Evolutionary conservation across 2,329 filamentous ascomycete species (phyloP).

Genomic region (Bipolaris gigantea): DNA sequence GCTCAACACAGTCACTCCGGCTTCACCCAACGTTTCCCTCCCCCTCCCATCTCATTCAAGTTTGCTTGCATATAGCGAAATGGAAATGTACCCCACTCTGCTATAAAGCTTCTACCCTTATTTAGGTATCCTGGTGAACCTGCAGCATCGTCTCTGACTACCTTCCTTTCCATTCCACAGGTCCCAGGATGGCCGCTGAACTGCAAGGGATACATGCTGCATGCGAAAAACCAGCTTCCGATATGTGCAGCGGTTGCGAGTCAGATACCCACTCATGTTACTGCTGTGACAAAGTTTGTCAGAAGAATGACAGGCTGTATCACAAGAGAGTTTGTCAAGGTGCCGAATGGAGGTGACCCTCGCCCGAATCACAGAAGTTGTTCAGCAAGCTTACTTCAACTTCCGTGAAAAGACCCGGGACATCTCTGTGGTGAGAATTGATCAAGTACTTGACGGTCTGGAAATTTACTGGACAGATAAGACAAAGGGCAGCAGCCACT

Average conservation of each 20-base stretch:
- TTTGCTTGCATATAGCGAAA: too few species aligned
- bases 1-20: background rate
- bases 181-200: too few species aligned
- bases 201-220: too few species aligned
- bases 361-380: background rate
- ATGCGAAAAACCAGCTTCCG: background rate
- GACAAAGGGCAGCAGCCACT: background rate
- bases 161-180: too few species aligned
- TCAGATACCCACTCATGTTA: background rate
- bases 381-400: slow-evolving; percentile 3
- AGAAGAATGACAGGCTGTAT: background rate
- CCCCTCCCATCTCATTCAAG: background rate
- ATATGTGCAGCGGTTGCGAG: slow-evolving; percentile 4
- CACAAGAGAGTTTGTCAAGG: slow-evolving; percentile 4
- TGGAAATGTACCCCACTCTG: too few species aligned
- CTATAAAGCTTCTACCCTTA: too few species aligned
- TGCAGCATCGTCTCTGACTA: too few species aligned
- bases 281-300: slow-evolving; percentile 8
- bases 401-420: slow-evolving; percentile 13
- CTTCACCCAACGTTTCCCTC: background rate
- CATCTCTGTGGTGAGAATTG: background rate
- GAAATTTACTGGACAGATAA: background rate
- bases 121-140: too few species aligned
- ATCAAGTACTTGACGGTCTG: background rate
- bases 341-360: background rate